phyloP scores from a whole-genome alignment of 2,329 filamentous ascomycete species.

The Leptographium lundbergii region DNA sequence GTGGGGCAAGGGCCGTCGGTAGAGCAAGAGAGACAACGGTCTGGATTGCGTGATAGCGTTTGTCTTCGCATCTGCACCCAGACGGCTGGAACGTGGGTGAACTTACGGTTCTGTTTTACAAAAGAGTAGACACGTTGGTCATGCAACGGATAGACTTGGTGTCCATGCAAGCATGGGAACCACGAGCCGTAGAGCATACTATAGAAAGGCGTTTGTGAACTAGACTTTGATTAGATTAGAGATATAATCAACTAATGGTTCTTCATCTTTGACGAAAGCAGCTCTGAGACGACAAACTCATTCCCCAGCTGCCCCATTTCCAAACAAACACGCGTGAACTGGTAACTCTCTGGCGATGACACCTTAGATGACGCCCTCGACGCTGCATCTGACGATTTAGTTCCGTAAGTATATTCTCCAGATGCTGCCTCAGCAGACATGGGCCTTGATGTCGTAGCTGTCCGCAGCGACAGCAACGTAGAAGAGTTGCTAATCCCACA shows the following conservation, averaged over 20 bases:
- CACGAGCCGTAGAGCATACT: not conserved
- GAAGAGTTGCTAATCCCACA: too few species aligned
- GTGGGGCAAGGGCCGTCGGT: constrained; percentile 17
- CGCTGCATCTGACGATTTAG: too few species aligned
- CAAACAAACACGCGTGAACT: too few species aligned
- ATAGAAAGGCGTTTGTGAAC: not conserved
- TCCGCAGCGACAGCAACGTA: too few species aligned
- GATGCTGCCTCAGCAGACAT: too few species aligned
- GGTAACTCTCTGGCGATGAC: too few species aligned
- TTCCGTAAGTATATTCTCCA: too few species aligned
- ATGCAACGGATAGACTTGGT: not conserved
- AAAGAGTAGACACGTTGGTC: not conserved
- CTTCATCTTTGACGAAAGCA: not conserved
- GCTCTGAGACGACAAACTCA: too few species aligned
- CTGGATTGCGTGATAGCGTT: not conserved
- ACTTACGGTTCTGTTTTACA: not conserved
- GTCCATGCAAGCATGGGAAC: not conserved
- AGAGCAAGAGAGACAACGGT: not conserved
- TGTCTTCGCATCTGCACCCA: not conserved
- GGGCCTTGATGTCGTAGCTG: too few species aligned
- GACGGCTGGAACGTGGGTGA: too few species aligned
- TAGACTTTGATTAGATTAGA: not conserved
- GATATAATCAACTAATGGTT: not conserved
- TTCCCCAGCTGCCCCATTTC: too few species aligned
- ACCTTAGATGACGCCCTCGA: too few species aligned